Evolutionary conservation across 2,329 filamentous ascomycete genomes (phyloP).

Genomic region (Nigrograna mackinnonii): DNA sequence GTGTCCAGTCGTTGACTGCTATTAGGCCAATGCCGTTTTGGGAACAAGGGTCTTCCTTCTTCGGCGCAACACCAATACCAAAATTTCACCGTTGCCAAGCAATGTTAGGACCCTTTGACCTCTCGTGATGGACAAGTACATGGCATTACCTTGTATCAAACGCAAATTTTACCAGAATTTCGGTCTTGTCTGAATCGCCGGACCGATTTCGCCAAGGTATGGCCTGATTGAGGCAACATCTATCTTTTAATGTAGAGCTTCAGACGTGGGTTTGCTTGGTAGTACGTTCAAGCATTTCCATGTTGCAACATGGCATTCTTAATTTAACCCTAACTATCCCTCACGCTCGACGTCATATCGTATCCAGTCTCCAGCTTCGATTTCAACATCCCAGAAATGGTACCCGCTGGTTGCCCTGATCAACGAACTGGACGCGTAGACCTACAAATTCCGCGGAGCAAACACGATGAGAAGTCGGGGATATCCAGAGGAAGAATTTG

Average conservation of each 20-base stretch:
- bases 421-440: conserved; percentile 24
- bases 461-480: not conserved
- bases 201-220: too few species aligned
- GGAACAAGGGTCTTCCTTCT: conserved; percentile 28
- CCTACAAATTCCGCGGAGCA: not conserved
- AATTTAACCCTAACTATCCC: not conserved
- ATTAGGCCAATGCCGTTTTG: conserved; percentile 3
- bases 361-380: conserved; percentile 19
- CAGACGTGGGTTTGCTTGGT: conserved; percentile 16
- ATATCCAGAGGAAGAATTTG: conserved; percentile 10
- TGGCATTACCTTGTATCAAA: conserved; percentile 13
- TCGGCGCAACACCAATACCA: conserved; percentile 21
- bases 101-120: conserved; percentile 16
- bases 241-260: not conserved
- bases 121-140: conserved; percentile 12
- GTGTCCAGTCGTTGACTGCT: too few species aligned
- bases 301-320: conserved; percentile 10
- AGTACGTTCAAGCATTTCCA: conserved; percentile 16
- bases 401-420: conserved; percentile 23
- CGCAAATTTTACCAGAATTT: conserved; percentile 5
- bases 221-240: too few species aligned
- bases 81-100: conserved; percentile 13
- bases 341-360: conserved; percentile 29
- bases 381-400: conserved; percentile 17
- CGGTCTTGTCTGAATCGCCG: too few species aligned